Evolutionary conservation across 1,139 yeast genomes (phyloP).

Genomic region (Hanseniaspora gamundiae): DNA sequence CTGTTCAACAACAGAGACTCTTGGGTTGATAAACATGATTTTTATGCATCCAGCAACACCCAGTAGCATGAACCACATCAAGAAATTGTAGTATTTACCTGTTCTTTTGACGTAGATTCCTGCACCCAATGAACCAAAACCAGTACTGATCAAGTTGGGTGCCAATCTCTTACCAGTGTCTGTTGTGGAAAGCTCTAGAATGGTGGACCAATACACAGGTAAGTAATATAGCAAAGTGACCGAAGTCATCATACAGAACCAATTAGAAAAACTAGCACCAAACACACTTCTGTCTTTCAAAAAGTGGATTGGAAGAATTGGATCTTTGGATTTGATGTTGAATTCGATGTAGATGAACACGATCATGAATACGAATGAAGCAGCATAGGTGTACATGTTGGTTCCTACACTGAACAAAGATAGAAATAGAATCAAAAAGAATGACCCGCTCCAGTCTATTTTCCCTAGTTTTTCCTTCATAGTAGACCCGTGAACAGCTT

Average conservation of each 20-base stretch:
- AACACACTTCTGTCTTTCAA: constrained; percentile 45
- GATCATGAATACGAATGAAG: constrained; percentile 15
- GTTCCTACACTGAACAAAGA: constrained; percentile 47
- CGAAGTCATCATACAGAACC: constrained; percentile 35
- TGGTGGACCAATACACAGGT: constrained; percentile 54
- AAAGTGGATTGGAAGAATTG: constrained; percentile 52
- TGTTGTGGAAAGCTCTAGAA: constrained; percentile 41
- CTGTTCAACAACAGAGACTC: constrained; percentile 27
- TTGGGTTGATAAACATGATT: constrained; percentile 27
- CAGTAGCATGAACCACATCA: constrained; percentile 33
- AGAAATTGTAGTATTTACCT: constrained; percentile 49
- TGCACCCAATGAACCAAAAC: constrained; percentile 55
- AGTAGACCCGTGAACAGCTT: constrained; percentile 10
- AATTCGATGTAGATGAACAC: constrained; percentile 41
- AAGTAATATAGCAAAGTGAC: constrained; percentile 47
- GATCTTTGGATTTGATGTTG: constrained; percentile 41
- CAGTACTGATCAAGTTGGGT: constrained; percentile 59
- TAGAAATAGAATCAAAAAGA: constrained; percentile 44
- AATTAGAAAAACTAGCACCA: constrained; percentile 54
- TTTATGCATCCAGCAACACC: constrained; percentile 36
- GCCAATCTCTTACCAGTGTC: constrained; percentile 50
- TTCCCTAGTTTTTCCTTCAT: constrained; percentile 34
- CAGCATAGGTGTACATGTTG: constrained; percentile 34
- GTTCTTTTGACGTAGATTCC: constrained; percentile 60
- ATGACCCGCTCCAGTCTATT: constrained; percentile 66